Evolutionary conservation across 371 early-diverging fungal species (phyloP).

Genomic region (Chytridium lagenaria): DNA sequence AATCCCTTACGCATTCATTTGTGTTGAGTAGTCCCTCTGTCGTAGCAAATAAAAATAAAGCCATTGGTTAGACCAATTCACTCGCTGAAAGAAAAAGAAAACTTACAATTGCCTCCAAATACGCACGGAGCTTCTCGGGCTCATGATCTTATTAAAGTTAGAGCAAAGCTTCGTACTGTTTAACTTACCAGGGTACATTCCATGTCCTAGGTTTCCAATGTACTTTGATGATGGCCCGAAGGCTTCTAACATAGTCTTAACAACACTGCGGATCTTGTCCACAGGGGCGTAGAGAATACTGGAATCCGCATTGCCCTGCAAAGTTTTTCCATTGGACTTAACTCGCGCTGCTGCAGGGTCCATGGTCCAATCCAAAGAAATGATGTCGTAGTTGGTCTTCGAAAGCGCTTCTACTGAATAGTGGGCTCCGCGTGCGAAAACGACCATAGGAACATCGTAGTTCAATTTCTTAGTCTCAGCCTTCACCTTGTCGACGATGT

Average conservation of each 20-base stretch:
- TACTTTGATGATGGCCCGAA: conserved; percentile 78
- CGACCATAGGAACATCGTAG: conserved; percentile 79
- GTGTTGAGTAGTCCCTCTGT: neutral
- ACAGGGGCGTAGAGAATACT: conserved; percentile 76
- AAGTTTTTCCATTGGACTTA: conserved; percentile 47
- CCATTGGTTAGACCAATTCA: neutral
- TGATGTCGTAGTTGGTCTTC: conserved; percentile 77
- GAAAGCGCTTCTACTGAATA: conserved; percentile 76
- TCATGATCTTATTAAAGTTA: conserved; percentile 45
- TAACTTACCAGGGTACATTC: conserved; percentile 67
- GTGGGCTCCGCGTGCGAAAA: conserved; percentile 91
- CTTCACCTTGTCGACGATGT: conserved; percentile 81
- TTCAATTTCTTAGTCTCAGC: conserved; percentile 51
- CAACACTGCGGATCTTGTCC: conserved; percentile 76
- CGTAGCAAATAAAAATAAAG: neutral
- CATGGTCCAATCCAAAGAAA: conserved; percentile 92
- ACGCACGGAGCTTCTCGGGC: conserved; percentile 54
- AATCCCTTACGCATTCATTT: conserved; percentile 3
- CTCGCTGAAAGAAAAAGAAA: neutral
- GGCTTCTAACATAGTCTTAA: conserved; percentile 80
- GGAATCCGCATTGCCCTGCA: conserved; percentile 98
- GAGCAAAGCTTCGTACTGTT: neutral
- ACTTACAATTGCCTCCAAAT: conserved; percentile 51
- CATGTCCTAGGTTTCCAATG: conserved; percentile 97
- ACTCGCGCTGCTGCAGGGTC: conserved; percentile 71